phyloP scores from a whole-genome alignment of 495 filamentous ascomycete species.

The Baudoinia panamericana region DNA sequence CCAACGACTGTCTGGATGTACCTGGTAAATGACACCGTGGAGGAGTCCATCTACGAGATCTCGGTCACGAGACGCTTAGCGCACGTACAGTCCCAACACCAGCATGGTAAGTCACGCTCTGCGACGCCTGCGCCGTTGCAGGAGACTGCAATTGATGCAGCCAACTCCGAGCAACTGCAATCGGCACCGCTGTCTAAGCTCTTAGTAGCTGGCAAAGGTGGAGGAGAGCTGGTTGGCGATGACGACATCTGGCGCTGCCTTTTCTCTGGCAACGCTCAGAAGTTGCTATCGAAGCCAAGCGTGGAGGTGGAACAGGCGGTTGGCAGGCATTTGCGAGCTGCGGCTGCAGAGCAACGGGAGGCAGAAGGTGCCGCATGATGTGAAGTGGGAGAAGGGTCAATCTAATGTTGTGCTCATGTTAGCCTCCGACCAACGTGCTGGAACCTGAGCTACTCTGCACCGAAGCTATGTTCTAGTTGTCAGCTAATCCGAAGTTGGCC shows the following conservation, averaged over 20 bases:
- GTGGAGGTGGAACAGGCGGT: slow-evolving; percentile 22
- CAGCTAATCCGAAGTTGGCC: too few relatives aligned
- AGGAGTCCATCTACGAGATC: slow-evolving; percentile 77
- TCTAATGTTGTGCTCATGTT: too few relatives aligned
- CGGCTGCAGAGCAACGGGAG: slow-evolving; percentile 24
- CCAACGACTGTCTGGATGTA: slow-evolving; percentile 94
- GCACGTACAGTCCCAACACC: slow-evolving; percentile 46
- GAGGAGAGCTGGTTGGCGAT: slow-evolving; percentile 69
- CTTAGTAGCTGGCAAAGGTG: slow-evolving; percentile 51
- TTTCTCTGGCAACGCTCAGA: slow-evolving; percentile 38
- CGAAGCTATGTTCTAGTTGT: too few relatives aligned
- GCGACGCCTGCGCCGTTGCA: slow-evolving; percentile 20
- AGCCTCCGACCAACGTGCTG: too few relatives aligned
- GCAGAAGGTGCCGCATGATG: too few relatives aligned
- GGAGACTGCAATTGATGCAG: slow-evolving; percentile 55
- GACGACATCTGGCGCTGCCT: slow-evolving; percentile 83
- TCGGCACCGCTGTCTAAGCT: slow-evolving; percentile 51
- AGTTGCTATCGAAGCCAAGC: slow-evolving; percentile 9
- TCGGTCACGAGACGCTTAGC: slow-evolving; percentile 63
- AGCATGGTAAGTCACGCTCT: slow-evolving; percentile 20
- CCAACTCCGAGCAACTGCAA: slow-evolving; percentile 72
- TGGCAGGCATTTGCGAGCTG: slow-evolving; percentile 23
- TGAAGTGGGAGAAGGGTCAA: too few relatives aligned
- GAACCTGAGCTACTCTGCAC: too few relatives aligned
- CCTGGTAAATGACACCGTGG: slow-evolving; percentile 72